phyloP scores from a whole-genome alignment of 2,329 filamentous ascomycete genomes.

The Thermomyces lanuginosus region DNA sequence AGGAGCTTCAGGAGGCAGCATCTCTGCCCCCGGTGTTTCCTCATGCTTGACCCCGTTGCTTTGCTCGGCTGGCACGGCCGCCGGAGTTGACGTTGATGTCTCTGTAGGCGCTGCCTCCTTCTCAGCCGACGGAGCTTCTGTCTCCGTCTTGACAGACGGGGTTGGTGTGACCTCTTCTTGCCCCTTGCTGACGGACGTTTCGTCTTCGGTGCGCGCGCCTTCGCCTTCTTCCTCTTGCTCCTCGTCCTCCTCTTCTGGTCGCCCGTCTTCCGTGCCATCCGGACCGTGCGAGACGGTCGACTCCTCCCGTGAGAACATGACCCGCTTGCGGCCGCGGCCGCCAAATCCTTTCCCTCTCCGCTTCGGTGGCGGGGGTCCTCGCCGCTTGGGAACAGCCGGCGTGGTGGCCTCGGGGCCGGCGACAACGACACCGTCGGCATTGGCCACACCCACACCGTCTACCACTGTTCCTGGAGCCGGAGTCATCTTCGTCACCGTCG shows the following conservation, averaged over 20 bases:
- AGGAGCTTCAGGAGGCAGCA: too few relatives aligned
- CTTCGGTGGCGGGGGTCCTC: slow-evolving; percentile 60
- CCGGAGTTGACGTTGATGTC: too few relatives aligned
- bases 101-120: too few relatives aligned
- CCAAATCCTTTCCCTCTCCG: slow-evolving; percentile 60
- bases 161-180: too few relatives aligned
- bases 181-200: too few relatives aligned
- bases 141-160: too few relatives aligned
- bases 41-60: too few relatives aligned
- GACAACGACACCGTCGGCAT: slow-evolving; percentile 44
- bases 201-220: slow-evolving; percentile 9
- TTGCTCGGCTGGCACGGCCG: too few relatives aligned
- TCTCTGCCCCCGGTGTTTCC: too few relatives aligned
- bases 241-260: slow-evolving; percentile 28
- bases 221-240: slow-evolving; percentile 33
- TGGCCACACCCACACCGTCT: slow-evolving; percentile 43
- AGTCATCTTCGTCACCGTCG: slow-evolving; percentile 18
- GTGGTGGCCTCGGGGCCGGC: slow-evolving; percentile 31
- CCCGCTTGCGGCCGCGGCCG: slow-evolving; percentile 59
- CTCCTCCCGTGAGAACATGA: slow-evolving; percentile 37
- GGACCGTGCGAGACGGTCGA: slow-evolving; percentile 17
- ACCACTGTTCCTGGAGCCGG: slow-evolving; percentile 43
- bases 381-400: slow-evolving; percentile 34
- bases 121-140: too few relatives aligned
- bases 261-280: slow-evolving; percentile 35